These are phyloP conservation scores for Epicoccum nigrum DNA, from an alignment of 2,329 filamentous ascomycete species.

Conservation along the genomic window DNA sequence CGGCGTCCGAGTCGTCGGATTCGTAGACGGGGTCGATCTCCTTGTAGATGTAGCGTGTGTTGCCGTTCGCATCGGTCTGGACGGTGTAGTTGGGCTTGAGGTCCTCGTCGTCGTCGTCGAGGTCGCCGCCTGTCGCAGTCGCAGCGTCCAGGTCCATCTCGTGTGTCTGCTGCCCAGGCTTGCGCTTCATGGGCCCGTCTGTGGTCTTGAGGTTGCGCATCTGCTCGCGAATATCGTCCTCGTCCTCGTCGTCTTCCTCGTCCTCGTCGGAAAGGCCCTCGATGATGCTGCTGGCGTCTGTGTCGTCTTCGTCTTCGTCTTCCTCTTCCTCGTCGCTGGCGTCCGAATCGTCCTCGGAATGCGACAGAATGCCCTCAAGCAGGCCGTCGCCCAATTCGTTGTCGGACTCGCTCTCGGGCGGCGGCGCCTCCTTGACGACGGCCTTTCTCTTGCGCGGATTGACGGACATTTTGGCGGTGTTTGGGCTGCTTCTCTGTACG, in stretches of 20 bases:
- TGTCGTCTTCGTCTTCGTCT: constrained; percentile 29
- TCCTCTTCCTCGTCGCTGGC: constrained; percentile 28
- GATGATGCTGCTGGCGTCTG: constrained; percentile 41
- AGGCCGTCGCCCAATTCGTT: constrained; percentile 48
- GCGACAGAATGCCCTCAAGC: constrained; percentile 51
- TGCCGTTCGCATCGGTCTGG: constrained; percentile 85
- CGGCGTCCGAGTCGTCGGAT: constrained; percentile 89
- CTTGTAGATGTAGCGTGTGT: constrained; percentile 86
- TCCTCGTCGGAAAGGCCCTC: constrained; percentile 43
- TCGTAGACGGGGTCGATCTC: constrained; percentile 96
- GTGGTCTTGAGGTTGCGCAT: constrained; percentile 51
- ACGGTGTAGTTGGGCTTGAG: constrained; percentile 62
- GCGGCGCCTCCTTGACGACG: constrained; percentile 44
- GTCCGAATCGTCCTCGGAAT: constrained; percentile 50
- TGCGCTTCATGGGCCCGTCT: constrained; percentile 28
- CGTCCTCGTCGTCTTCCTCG: constrained; percentile 47
- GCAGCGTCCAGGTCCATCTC: constrained; percentile 24
- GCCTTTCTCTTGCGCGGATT: constrained; percentile 59
- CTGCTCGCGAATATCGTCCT: constrained; percentile 52
- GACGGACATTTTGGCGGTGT: constrained; percentile 42
- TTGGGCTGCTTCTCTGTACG: not conserved
- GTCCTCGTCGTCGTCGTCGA: constrained; percentile 39
- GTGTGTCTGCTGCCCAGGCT: constrained; percentile 22
- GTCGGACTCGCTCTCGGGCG: constrained; percentile 37
- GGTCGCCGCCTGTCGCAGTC: constrained; percentile 28